These are phyloP conservation scores for Colletotrichum costaricense DNA, from an alignment of 2,329 filamentous ascomycete genomes.

Conservation along the genomic window DNA sequence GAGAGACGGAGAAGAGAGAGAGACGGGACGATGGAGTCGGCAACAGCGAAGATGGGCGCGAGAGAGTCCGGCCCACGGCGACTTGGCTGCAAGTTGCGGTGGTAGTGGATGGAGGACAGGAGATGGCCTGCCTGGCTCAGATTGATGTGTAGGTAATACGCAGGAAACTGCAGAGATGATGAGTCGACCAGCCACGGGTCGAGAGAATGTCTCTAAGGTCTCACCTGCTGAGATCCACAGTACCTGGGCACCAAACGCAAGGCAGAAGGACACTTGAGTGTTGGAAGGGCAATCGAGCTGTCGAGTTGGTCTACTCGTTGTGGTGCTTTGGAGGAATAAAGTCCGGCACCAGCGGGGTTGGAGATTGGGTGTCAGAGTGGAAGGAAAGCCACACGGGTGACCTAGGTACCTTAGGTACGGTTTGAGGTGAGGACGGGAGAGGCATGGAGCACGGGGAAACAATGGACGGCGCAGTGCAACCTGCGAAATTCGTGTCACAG, in stretches of 20 bases:
- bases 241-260: background rate
- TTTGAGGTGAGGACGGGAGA: background rate
- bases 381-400: background rate
- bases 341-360: slow-evolving; percentile 29
- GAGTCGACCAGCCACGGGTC: background rate
- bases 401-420: no score
- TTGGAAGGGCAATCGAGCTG: background rate
- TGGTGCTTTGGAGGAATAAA: slow-evolving; percentile 10
- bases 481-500: background rate
- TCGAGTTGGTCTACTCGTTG: background rate
- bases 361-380: slow-evolving; percentile 6
- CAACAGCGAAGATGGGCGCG: background rate
- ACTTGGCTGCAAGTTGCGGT: background rate
- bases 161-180: background rate
- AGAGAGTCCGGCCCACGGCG: background rate
- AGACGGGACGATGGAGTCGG: background rate
- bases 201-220: background rate
- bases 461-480: background rate
- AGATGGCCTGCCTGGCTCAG: background rate
- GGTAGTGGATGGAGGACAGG: background rate
- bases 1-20: slow-evolving; percentile 4
- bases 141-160: no score
- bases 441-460: background rate
- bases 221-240: background rate
- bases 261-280: background rate